phyloP scores from a whole-genome alignment of 2,329 filamentous ascomycete species.

The Stenocarpella maydis region DNA sequence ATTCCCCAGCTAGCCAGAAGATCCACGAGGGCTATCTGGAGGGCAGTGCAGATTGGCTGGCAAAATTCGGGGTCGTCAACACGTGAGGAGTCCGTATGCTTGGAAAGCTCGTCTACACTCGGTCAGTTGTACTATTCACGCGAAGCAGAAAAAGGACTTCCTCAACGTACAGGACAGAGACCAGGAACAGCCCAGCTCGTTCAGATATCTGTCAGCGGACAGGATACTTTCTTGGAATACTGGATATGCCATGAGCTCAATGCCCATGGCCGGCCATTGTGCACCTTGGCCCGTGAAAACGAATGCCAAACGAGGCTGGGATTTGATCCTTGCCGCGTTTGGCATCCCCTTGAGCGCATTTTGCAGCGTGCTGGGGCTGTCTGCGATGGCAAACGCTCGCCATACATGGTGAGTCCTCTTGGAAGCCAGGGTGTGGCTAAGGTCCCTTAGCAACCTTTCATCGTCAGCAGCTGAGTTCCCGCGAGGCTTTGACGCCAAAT shows the following conservation, averaged over 20 bases:
- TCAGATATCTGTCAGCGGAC: constrained; percentile 30
- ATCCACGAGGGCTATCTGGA: constrained; percentile 45
- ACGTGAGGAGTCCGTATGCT: constrained; percentile 9
- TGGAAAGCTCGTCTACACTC: constrained; percentile 23
- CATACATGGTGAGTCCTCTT: constrained; percentile 27
- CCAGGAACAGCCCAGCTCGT: constrained; percentile 31
- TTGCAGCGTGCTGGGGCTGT: not conserved
- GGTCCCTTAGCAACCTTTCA: constrained; percentile 14
- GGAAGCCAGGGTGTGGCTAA: constrained; percentile 21
- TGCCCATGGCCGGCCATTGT: constrained; percentile 39
- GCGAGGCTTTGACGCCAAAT: constrained; percentile 1
- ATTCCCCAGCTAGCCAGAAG: constrained; percentile 41
- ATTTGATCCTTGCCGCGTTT: constrained; percentile 8
- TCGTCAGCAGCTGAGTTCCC: not conserved
- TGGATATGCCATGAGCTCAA: constrained; percentile 34
- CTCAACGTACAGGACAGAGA: constrained; percentile 25
- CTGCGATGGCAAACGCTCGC: constrained; percentile 25
- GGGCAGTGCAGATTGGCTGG: constrained; percentile 44
- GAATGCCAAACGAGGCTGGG: constrained; percentile 29
- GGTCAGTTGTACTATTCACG: not conserved
- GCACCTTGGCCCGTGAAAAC: constrained; percentile 38
- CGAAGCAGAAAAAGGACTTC: not conserved
- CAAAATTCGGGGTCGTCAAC: constrained; percentile 37
- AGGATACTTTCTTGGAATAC: constrained; percentile 32
- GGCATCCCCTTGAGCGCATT: not conserved